Evolutionary conservation across 1,284 basidiomycete genomes (phyloP), one percentile per base, ranked within the genome.

Genomic region (Microbotryum lychnidis-dioicae): DNA sequence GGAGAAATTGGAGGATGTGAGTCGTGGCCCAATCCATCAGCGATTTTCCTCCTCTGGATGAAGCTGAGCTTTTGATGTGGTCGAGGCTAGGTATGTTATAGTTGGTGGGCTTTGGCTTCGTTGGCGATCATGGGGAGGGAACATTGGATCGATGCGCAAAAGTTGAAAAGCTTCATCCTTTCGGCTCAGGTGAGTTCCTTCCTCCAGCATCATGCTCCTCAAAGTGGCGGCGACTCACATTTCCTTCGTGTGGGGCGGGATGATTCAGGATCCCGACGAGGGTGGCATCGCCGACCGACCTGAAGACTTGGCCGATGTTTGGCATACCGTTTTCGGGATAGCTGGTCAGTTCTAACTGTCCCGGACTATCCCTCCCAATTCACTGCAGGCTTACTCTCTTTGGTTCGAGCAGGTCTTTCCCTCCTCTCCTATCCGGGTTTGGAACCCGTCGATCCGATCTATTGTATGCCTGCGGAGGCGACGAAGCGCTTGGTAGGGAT

Each of bases 201-300:
- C 59, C n/a, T 51, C 31, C 45, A 29, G 44, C 60, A 29, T 42
- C 27, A 42, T 55, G 48, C 25, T 29, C 10, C 18, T 25, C 7
- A 16, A n/a, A 20, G 21, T 48, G 47, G 47, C 5, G 47, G 47
- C 5, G 10, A 48, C 16, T 31, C 37, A 31, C 3, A 44, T n/a
- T 44, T 6, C 57, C 6, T 16, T 45, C 23, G 21, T 48, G 20
- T 14, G 14, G 25, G 25, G 6, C 21, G n/a, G 7, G 20, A n/a
- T n/a, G 1, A 16, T 7, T 46, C 73, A 96, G 86, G 96, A 98
- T 74, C 78, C 82, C 0, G 94, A 97, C 61, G 81, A 80, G 10
- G 94, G 96, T 2, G 96, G 94, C 0, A 96, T 98, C 42, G 87
- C 93, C 0, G 96, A 98, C 75, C 78, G 94, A 55, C 91, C 91